These are phyloP conservation scores for Skeletonema menzelii DNA, from an alignment of 108 stramenopile genomes.

Conservation along the genomic window DNA sequence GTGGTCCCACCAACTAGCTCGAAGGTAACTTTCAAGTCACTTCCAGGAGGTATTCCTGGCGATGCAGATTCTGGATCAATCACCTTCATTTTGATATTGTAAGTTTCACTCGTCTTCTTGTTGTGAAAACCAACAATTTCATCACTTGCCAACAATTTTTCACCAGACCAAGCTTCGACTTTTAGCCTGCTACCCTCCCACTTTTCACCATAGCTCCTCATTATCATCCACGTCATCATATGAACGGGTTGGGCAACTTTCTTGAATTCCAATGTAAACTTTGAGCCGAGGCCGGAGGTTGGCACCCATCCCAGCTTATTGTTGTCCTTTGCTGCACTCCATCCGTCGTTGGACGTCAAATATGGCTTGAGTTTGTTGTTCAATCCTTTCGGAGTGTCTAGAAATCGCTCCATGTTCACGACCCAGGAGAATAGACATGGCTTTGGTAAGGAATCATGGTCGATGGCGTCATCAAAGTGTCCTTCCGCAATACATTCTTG, in stretches of 20 bases:
- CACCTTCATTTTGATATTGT: slow-evolving; percentile 59
- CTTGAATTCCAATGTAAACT: slow-evolving; percentile 43
- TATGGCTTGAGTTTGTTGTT: slow-evolving; percentile 47
- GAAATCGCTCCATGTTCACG: slow-evolving; percentile 47
- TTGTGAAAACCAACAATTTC: slow-evolving; percentile 63
- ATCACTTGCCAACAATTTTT: slow-evolving; percentile 15
- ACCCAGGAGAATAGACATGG: slow-evolving; percentile 78
- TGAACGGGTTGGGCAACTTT: slow-evolving; percentile 52
- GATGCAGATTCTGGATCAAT: background rate
- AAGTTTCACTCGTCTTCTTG: slow-evolving; percentile 79
- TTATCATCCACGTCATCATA: slow-evolving; percentile 64
- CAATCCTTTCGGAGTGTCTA: slow-evolving; percentile 52
- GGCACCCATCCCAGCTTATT: slow-evolving; percentile 71
- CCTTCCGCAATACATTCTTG: slow-evolving; percentile 27
- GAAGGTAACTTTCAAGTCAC: slow-evolving; percentile 37
- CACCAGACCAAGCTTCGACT: slow-evolving; percentile 38
- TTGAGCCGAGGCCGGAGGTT: slow-evolving; percentile 24
- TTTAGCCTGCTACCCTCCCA: slow-evolving; percentile 61
- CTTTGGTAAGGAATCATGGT: slow-evolving; percentile 8
- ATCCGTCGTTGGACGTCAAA: slow-evolving; percentile 53
- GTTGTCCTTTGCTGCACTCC: slow-evolving; percentile 57
- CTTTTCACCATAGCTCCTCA: slow-evolving; percentile 80
- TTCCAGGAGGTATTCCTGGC: slow-evolving; percentile 7
- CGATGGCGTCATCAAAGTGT: background rate
- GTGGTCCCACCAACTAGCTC: slow-evolving; percentile 59